Evolutionary conservation across 2,329 filamentous ascomycete species (phyloP), one percentile per base, ranked within the genome.

Genomic region (Paecilomyces sp.): DNA sequence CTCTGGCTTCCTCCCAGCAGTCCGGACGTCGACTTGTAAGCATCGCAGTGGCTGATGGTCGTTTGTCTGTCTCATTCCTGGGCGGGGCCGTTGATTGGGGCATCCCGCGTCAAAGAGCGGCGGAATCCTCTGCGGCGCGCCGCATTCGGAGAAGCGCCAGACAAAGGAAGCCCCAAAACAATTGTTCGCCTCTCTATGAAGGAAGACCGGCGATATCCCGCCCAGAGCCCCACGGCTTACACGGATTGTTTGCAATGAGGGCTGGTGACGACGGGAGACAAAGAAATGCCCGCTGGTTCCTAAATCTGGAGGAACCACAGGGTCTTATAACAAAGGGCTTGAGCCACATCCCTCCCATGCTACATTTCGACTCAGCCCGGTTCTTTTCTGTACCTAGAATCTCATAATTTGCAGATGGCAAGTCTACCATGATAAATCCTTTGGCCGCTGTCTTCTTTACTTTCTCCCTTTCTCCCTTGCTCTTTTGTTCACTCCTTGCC

Each of bases 161-260:
- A 72, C 69, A 74, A 74, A 74, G 71, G 60, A 68, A 70, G 22
- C 61, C 65, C 64, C 64, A 64, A 70, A 65, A 66, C 66, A 53
- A 66, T 66, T 62, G 63, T 59, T 63, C 58, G 59, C 53, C 52
- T 60, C 33, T 34, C 54, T 51, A 24, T 54, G 55, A 59, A 57
- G 53, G 47, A 28, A 53, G 22, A n/a, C 15, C 58, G 54, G 51
- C 47, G 30, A 36, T 30, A 53, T 36, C 33, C 33, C 54, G 52
- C 15, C 15, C 41, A 22, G 36, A 33, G 41, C 61, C 57, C 61
- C 61, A 60, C 60, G 55, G 61, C 59, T 53, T 58, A 58, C 60
- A 60, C 54, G 56, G 58, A 63, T 62, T 66, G 64, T 65, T 65
- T 66, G 64, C 62, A 62, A 66, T 58, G 55, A 56, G 58, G 31